These are phyloP conservation scores for Bidens hawaiensis DNA, from an alignment of 140 eudicot genomes.

Conservation along the genomic window DNA sequence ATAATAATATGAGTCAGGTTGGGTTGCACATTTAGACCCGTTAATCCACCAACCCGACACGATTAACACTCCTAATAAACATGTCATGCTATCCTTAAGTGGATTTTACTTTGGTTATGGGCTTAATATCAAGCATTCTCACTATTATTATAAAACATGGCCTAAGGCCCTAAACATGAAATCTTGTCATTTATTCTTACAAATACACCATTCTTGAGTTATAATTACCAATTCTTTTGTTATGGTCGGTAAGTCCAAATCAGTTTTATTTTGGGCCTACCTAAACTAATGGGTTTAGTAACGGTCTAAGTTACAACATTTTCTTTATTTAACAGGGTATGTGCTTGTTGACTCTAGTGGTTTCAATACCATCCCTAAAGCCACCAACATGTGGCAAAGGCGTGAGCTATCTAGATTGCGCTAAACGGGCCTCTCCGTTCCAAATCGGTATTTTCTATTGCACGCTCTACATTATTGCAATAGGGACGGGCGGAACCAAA, in stretches of 20 bases:
- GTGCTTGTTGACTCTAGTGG: slow-evolving; percentile 59
- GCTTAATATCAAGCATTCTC: no score
- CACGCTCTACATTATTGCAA: slow-evolving; percentile 66
- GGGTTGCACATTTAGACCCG: no score
- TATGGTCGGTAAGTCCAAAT: neutral
- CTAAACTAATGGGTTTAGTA: neutral
- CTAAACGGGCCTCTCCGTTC: slow-evolving; percentile 43
- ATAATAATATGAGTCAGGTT: no score
- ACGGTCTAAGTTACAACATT: neutral
- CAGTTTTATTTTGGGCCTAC: neutral
- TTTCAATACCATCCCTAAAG: slow-evolving; percentile 40
- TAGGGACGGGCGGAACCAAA: slow-evolving; percentile 89
- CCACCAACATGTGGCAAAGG: slow-evolving; percentile 57
- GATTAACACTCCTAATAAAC: no score
- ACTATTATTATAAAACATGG: no score
- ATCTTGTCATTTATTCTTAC: no score
- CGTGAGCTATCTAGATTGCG: slow-evolving; percentile 39
- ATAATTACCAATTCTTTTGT: neutral
- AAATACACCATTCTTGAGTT: no score
- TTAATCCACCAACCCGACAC: no score
- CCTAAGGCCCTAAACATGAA: no score
- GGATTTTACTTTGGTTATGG: no score
- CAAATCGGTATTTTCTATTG: slow-evolving; percentile 58
- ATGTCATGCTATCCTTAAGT: no score
- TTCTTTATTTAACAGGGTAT: slow-evolving; percentile 44